Evolutionary conservation across 1,284 basidiomycete genomes (phyloP), one percentile per base, ranked within the genome.

Genomic region (Xerocomus subilludens): DNA sequence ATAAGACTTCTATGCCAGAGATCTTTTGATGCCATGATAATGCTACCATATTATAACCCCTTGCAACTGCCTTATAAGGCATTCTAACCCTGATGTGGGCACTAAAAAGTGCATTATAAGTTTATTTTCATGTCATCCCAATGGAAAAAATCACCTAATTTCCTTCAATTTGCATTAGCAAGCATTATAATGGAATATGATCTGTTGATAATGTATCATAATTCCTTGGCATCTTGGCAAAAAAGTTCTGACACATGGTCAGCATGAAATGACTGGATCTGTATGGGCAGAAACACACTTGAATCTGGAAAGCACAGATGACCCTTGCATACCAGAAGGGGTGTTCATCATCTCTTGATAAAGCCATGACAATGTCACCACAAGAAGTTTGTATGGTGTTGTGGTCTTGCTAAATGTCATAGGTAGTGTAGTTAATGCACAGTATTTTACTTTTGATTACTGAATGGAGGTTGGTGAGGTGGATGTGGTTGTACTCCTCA

Each of bases 241-340:
- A 42, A 42, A 42, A 42, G 42, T 42, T 42, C 42, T 20, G 42
- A 42, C 42, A 42, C 45, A 81, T 67, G 8, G 20, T 63, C 30
- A 67, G 21, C 33, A 32, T 42, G 11, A 33, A 25, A 36, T 32
- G 38, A n/a, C 25, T n/a, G 4, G 74, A 9, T 1, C 53, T 59
- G 1, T 47, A 47, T 4, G 6, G 23, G 62, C 36, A 51, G 49
- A 65, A 71, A 2, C 5, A 13, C 4, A 71, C 38, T 9, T 13
- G 14, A 14, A 64, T 58, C 36, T 67, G 30, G 38, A n/a, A n/a
- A n/a, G n/a, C n/a, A n/a, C n/a, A n/a, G n/a, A n/a, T n/a, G n/a
- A 78, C 56, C 8, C 38, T 14, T 1, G 72, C 70, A 68, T 78
- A 78, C 70, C 76, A 77, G 32, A 75, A 77, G 4, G 72, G 76